Conservation (phyloP, 208 protist genomes). For the Leishmania major region DNA sequence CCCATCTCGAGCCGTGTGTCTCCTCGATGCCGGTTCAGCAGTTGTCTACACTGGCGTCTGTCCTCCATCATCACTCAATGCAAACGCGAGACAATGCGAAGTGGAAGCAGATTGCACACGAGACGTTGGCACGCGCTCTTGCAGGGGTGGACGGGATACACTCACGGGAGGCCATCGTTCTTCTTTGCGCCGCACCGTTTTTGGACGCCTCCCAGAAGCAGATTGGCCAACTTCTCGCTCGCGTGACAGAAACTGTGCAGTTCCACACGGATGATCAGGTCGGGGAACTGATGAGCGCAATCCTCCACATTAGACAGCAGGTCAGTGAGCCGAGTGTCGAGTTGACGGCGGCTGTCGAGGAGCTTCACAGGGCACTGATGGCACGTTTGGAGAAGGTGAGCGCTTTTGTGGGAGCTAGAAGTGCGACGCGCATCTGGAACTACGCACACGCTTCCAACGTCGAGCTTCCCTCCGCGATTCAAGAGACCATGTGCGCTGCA, state of each 20-base stretch:
- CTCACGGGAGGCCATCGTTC: conserved; percentile 70
- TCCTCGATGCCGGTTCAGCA: conserved; percentile 68
- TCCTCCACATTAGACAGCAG: conserved; percentile 29
- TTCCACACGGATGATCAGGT: conserved; percentile 81
- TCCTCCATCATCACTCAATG: conserved; percentile 41
- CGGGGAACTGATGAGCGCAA: conserved; percentile 42
- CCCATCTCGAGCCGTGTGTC: conserved; percentile 54
- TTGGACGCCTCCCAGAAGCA: conserved; percentile 47
- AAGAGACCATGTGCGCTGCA: conserved; percentile 35
- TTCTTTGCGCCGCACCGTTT: conserved; percentile 43
- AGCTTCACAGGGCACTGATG: conserved; percentile 46
- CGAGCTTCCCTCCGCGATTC: conserved; percentile 42
- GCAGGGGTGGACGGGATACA: conserved; percentile 58
- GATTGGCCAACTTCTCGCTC: conserved; percentile 47
- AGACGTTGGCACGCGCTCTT: conserved; percentile 41
- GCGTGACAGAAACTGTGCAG: conserved; percentile 49
- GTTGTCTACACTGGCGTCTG: conserved; percentile 71
- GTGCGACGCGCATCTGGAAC: conserved; percentile 39
- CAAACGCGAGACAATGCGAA: conserved; percentile 33
- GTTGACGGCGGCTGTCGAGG: conserved; percentile 33
- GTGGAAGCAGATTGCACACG: conserved; percentile 45
- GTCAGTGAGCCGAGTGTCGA: conserved; percentile 27
- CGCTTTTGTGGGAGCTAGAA: conserved; percentile 30
- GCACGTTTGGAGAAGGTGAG: conserved; percentile 61
- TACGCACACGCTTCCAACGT: conserved; percentile 24